phyloP scores from a whole-genome alignment of 352 stramenopile species.

The Pythium myriotylum region DNA sequence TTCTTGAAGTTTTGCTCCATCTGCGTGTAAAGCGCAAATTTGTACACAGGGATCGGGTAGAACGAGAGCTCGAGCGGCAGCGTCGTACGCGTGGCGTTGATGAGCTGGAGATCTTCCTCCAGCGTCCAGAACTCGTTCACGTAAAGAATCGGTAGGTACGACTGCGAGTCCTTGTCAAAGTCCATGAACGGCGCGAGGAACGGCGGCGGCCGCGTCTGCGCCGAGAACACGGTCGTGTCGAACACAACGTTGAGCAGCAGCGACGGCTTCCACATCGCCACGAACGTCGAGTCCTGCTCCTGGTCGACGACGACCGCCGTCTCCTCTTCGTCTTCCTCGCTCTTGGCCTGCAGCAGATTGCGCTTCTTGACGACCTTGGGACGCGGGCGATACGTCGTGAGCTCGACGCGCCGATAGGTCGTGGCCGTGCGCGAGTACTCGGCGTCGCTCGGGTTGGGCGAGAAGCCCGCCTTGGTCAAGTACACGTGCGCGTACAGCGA shows the following conservation, averaged over 20 bases:
- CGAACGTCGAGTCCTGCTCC: constrained; percentile 40
- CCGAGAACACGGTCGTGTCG: constrained; percentile 71
- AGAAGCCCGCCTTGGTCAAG: constrained; percentile 70
- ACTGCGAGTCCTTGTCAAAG: constrained; percentile 50
- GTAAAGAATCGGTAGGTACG: constrained; percentile 91
- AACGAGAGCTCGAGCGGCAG: constrained; percentile 88
- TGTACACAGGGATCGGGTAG: constrained; percentile 86
- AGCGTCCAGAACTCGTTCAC: constrained; percentile 95
- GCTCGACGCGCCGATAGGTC: constrained; percentile 60
- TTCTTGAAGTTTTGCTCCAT: constrained; percentile 93
- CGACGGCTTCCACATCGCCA: constrained; percentile 83
- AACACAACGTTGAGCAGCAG: constrained; percentile 73
- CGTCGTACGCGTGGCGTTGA: constrained; percentile 88
- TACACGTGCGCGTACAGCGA: constrained; percentile 89
- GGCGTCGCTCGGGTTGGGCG: constrained; percentile 63
- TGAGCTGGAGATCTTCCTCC: constrained; percentile 78
- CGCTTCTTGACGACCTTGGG: constrained; percentile 76
- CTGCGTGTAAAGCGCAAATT: constrained; percentile 93
- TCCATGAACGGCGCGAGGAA: constrained; percentile 69
- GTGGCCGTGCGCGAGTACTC: constrained; percentile 57
- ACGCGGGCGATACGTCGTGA: constrained; percentile 78
- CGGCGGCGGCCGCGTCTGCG: constrained; percentile 54
- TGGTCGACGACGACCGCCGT: constrained; percentile 15
- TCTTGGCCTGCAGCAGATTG: constrained; percentile 55
- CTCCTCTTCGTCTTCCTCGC: constrained; percentile 15